Evolutionary conservation across 257 asterid genomes (phyloP).

Genomic region (Nicotiana tomentosiformis): DNA sequence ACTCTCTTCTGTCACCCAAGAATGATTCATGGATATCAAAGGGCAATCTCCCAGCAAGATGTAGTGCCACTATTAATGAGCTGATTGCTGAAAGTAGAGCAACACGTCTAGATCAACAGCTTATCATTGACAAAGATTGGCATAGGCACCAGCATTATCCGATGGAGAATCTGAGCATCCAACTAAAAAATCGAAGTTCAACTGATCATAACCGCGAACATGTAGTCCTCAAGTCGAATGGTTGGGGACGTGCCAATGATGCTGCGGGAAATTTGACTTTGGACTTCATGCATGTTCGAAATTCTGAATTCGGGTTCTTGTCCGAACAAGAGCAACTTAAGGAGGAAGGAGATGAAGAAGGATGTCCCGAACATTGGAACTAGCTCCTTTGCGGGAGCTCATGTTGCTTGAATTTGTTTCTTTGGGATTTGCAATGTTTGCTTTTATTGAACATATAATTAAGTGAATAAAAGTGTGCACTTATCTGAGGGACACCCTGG

Average conservation of each 20-base stretch:
- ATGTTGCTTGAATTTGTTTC: constrained; percentile 1
- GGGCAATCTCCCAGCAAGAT: constrained; percentile 34
- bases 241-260: constrained; percentile 14
- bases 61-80: constrained; percentile 58
- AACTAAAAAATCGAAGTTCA: neutral
- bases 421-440: neutral
- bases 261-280: constrained; percentile 32
- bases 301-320: constrained; percentile 27
- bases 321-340: constrained; percentile 21
- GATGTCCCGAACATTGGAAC: constrained; percentile 34
- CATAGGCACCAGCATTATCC: constrained; percentile 10
- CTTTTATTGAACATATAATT: neutral
- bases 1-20: constrained; percentile 79
- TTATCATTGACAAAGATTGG: constrained; percentile 8
- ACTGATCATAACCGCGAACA: constrained; percentile 3
- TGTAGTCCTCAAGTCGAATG: constrained; percentile 1
- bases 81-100: constrained; percentile 65
- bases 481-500: too few relatives aligned
- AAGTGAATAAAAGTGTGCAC: neutral
- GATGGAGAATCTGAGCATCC: neutral
- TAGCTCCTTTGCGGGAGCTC: constrained; percentile 12
- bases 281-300: constrained; percentile 48
- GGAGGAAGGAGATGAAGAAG: constrained; percentile 12
- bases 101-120: constrained; percentile 31
- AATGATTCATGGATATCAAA: constrained; percentile 27